These are phyloP conservation scores for Oryza nivara DNA, from an alignment of 176 grass and related monocot species.

Conservation along the genomic window DNA sequence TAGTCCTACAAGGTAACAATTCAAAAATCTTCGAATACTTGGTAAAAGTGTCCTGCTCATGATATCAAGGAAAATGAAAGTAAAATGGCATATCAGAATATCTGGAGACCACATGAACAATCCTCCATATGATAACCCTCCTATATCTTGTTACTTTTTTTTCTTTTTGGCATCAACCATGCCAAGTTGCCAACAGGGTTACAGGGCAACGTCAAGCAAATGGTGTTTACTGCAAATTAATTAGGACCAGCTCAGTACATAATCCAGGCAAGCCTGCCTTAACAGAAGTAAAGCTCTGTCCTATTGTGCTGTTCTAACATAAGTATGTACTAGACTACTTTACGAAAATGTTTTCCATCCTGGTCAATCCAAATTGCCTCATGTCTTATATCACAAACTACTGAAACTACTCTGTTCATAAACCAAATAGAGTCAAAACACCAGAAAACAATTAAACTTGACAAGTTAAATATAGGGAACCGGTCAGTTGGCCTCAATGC, in stretches of 20 bases:
- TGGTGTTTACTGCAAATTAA: background rate
- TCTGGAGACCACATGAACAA: slow-evolving; percentile 2
- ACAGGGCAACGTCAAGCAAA: background rate
- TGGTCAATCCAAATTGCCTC: background rate
- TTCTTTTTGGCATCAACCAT: slow-evolving; percentile 4
- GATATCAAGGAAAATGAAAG: background rate
- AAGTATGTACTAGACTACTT: background rate
- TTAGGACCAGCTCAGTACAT: slow-evolving; percentile 6
- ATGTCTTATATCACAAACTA: background rate
- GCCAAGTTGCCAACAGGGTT: slow-evolving; percentile 26
- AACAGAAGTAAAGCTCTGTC: background rate
- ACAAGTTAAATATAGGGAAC: background rate
- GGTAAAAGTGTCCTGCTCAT: background rate
- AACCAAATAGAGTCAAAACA: background rate
- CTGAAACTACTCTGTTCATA: background rate
- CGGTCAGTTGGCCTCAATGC: background rate
- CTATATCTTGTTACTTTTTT: background rate
- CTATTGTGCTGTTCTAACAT: background rate
- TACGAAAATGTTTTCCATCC: background rate
- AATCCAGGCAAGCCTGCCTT: slow-evolving; percentile 13
- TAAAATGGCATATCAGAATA: background rate
- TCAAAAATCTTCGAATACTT: background rate
- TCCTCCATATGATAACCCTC: background rate
- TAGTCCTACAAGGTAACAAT: background rate
- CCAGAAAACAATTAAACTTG: background rate